Evolutionary conservation across 2,329 filamentous ascomycete species (phyloP), one percentile per base, ranked within the genome.

Genomic region (Diaporthe batatas): DNA sequence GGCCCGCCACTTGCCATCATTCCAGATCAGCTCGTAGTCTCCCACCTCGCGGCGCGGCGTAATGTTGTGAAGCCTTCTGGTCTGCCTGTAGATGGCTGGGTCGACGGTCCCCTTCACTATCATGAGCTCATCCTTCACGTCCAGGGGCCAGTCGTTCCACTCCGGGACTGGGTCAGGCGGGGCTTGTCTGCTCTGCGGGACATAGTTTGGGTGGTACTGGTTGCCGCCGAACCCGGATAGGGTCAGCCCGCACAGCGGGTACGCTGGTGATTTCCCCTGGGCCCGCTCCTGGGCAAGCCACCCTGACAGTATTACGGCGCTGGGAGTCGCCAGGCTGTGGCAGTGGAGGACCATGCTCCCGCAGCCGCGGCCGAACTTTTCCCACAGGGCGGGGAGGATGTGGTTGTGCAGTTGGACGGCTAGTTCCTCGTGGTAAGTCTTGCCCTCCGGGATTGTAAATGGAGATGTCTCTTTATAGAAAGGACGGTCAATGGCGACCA

Each of bases 401-500:
- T 70, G 32, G n/a, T 34, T 5, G 51, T 73, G 72, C 18, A 73
- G 68, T 23, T 44, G 70, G 36, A 49, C 18, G 21, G 57, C 72
- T 3, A 73, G 34, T 39, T 18, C 72, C n/a, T 71, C 58, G 72
- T 70, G 72, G 57, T 70, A 73, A 10, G 54, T 70, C 29, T 65
- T 68, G 12, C 49, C 72, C 5, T 71, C 62, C 0, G 73, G 70
- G 6, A 75, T 23, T 10, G 39, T 69, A 59, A 76, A 64, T 2
- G 74, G 69, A 0, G 75, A 74, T 14, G 77, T 71, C 16, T 49
- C 74, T 6, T 72, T 49, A 44, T 77, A 77, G n/a, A 75, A 23
- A 1, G 77, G 77, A 6, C 77, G 73, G 59, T 77, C 73, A 54
- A 78, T 76, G 12, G 76, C 75, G 1, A 78, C 72, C 36, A 77